phyloP scores from a whole-genome alignment of 2,329 filamentous ascomycete species.

The Alternaria panax region DNA sequence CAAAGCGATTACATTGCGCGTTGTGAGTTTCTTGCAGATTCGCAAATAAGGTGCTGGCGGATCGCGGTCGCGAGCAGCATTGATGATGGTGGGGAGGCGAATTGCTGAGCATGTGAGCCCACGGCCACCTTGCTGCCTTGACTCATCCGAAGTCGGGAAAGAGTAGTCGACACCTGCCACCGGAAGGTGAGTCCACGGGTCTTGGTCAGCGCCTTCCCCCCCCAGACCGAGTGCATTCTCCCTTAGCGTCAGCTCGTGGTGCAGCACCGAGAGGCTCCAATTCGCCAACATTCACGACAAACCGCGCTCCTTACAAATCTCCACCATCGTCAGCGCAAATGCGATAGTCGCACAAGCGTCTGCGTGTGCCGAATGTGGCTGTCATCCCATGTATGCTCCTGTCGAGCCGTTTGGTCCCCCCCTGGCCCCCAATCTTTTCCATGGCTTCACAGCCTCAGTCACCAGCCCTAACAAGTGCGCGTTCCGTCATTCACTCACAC shows the following conservation, averaged over 20 bases:
- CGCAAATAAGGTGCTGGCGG: conserved; percentile 4
- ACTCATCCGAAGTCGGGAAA: conserved; percentile 27
- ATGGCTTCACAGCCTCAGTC: conserved; percentile 16
- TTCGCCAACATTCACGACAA: conserved; percentile 3
- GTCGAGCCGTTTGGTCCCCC: conserved; percentile 5
- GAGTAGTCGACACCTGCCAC: conserved; percentile 8
- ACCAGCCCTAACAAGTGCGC: conserved; percentile 10
- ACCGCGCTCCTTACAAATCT: conserved; percentile 12
- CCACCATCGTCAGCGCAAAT: conserved; percentile 5
- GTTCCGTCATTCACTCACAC: neutral
- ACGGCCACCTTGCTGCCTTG: conserved; percentile 36
- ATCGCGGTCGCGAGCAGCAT: neutral
- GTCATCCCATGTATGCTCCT: conserved; percentile 3
- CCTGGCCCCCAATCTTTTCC: neutral
- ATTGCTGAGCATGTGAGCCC: conserved; percentile 23
- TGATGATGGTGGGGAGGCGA: conserved; percentile 6
- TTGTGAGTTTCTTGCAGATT: conserved; percentile 13
- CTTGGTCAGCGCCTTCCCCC: conserved; percentile 11
- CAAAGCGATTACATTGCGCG: conserved; percentile 5
- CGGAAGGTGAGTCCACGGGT: neutral
- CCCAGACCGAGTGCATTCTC: neutral
- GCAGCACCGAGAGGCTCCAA: neutral
- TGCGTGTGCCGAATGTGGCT: conserved; percentile 14
- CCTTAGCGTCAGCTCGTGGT: neutral
- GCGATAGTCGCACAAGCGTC: conserved; percentile 9